Evolutionary conservation across 1,284 basidiomycete genomes (phyloP).

Genomic region (Trametes sp.): DNA sequence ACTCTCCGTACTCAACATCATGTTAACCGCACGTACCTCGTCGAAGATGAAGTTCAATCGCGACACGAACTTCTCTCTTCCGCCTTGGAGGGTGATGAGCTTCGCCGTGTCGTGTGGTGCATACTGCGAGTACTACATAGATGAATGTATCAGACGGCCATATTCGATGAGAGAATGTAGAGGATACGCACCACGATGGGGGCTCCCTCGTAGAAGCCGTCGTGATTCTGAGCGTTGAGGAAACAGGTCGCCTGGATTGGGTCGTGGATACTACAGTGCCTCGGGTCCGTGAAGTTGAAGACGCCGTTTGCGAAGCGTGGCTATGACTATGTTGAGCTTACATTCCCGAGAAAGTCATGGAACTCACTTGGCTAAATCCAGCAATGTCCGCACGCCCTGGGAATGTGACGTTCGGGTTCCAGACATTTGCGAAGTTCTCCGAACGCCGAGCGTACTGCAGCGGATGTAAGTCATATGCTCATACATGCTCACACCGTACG

Average conservation of each 20-base stretch:
- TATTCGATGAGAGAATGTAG: neutral
- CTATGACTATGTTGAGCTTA: slow-evolving; percentile 40
- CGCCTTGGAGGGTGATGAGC: slow-evolving; percentile 66
- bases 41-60: slow-evolving; percentile 65
- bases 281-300: slow-evolving; percentile 70
- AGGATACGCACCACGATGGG: slow-evolving; percentile 58
- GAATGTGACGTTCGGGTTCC: slow-evolving; percentile 63
- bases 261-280: slow-evolving; percentile 71
- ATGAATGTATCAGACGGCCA: neutral
- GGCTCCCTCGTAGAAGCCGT: slow-evolving; percentile 73
- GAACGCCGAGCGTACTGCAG: slow-evolving; percentile 60
- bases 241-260: slow-evolving; percentile 65
- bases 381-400: slow-evolving; percentile 50
- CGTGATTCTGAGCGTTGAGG: slow-evolving; percentile 60
- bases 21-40: slow-evolving; percentile 47
- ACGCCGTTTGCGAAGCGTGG: slow-evolving; percentile 66
- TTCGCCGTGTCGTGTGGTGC: slow-evolving; percentile 69
- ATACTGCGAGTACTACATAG: slow-evolving; percentile 47
- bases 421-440: slow-evolving; percentile 64
- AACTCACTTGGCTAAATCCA: slow-evolving; percentile 60
- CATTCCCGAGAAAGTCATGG: neutral
- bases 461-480: neutral
- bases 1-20: too few relatives aligned
- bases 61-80: slow-evolving; percentile 57
- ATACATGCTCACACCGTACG: neutral